A percentile compares a stretch with the other conserved stretches of the same genome.
Conservation (phyloP, 2,329 filamentous ascomycete genomes). For the Fusarium azukiicola region DNA sequence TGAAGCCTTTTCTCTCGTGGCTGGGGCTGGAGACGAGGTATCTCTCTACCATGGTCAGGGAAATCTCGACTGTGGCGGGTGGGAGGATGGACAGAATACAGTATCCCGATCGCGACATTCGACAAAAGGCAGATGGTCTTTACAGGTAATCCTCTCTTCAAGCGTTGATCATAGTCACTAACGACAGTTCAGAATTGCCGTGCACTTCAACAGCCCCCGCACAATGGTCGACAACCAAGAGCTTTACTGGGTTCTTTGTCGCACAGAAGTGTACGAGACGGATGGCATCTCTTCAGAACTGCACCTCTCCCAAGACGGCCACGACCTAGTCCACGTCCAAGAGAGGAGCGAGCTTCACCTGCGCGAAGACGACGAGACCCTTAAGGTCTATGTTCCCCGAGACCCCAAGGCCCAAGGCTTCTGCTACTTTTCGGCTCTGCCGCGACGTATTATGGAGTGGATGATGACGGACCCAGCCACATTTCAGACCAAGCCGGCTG, state of each 20-base stretch:
- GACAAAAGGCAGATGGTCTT: conserved; percentile 56
- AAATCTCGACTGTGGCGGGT: conserved; percentile 56
- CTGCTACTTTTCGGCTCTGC: conserved; percentile 55
- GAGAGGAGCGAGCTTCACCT: conserved; percentile 55
- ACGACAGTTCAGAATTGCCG: conserved; percentile 42
- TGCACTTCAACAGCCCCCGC: conserved; percentile 48
- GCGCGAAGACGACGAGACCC: conserved; percentile 43
- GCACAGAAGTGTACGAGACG: conserved; percentile 55
- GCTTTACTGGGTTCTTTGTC: conserved; percentile 39
- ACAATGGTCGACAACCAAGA: conserved; percentile 7
- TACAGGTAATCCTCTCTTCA: conserved; percentile 53
- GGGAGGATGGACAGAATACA: conserved; percentile 45
- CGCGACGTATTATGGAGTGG: conserved; percentile 57
- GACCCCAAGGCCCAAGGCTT: conserved; percentile 52
- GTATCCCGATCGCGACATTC: conserved; percentile 52
- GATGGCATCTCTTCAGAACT: conserved; percentile 56
- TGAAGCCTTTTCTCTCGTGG: conserved; percentile 62
- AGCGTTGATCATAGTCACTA: background rate
- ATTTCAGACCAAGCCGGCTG: conserved; percentile 10
- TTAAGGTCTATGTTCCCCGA: conserved; percentile 60
- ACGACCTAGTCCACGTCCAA: conserved; percentile 38
- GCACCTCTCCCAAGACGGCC: conserved; percentile 53
- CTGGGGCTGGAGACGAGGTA: conserved; percentile 55
- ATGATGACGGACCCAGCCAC: conserved; percentile 58
- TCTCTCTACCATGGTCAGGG: conserved; percentile 58